Base-by-base conservation (phyloP, 1,284 basidiomycete species). In the Leccinum pseudoinsigne region DNA sequence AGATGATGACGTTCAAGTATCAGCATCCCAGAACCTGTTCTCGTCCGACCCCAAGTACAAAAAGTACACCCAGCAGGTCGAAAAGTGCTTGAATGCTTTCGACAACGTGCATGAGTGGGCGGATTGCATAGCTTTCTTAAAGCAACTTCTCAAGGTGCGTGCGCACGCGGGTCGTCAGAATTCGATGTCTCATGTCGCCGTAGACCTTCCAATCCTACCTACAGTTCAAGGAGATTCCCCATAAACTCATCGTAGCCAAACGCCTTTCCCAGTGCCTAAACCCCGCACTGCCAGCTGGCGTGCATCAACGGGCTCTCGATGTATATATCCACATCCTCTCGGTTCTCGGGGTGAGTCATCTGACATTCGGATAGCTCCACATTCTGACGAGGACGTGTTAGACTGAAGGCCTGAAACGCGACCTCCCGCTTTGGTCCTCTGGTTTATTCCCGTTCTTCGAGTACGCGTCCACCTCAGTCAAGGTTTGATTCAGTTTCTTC, bases 81-180 rank as follows among this genome's bases (percentile, higher is more conserved):
- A 99, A 75, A 91, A 92, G 75, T 94, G 93, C 67, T 82, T 99
- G 31, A 92, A 90, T 67, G 91, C 93, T 1, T 99, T 99, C 72
- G 96, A 98, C 74, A 94, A 88, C 73, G 94, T 98, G 65, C 94
- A 97, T 66, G 97, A 99, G 80, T 99, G 97, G 97, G 97, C 97
- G 63, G 97, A 99, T 81, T 99, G 97, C 76, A 98, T 98, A 74
- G 92, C 97, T 53, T 99, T 99, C 78, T 80, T 99, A 72, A 96
- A 95, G 70, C 90, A 96, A 66, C 79, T 99, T 63, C 87, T 98
- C 68, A 99, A 98, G 85, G 95, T 75, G 50, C 53, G 59, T 61
- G 47, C 66, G 23, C 26, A 55, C 21, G 26, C 6, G 9, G 34
- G 64, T 56, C 8, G 36, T 5, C 3, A 8, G 31, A 11, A 11